These are phyloP conservation scores for Kluyveromyces wickerhamii DNA, from an alignment of 805 yeast genomes.

Conservation along the genomic window DNA sequence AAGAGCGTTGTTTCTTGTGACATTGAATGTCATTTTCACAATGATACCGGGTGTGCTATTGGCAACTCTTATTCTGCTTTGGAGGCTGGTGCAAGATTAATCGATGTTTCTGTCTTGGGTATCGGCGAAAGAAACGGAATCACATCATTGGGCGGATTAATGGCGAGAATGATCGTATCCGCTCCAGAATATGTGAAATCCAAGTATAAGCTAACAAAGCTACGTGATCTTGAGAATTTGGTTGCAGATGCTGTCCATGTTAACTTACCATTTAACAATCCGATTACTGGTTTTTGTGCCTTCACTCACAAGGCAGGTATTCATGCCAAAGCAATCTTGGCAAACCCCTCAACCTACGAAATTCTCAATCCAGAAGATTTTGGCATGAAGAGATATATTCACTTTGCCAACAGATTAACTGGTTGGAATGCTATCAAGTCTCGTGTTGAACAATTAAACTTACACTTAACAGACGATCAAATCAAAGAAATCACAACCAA, in stretches of 20 bases:
- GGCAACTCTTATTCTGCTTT: conserved; percentile 97
- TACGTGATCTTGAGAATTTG: conserved; percentile 89
- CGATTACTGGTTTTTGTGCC: conserved; percentile 98
- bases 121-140: conserved; percentile 99
- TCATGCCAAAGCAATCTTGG: conserved; percentile 97
- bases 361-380: conserved; percentile 91
- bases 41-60: conserved; percentile 98
- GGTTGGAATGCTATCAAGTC: conserved; percentile 99
- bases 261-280: conserved; percentile 95
- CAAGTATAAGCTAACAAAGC: conserved; percentile 90
- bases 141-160: conserved; percentile 92
- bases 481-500: conserved; percentile 90
- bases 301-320: conserved; percentile 99
- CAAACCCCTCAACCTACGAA: conserved; percentile 97
- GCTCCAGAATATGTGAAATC: conserved; percentile 91
- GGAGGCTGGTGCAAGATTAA: conserved; percentile 93
- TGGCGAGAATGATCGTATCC: conserved; percentile 99
- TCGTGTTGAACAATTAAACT: conserved; percentile 93
- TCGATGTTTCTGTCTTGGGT: conserved; percentile 95
- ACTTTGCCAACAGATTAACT: conserved; percentile 93
- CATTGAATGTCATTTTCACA: conserved; percentile 97
- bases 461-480: conserved; percentile 85
- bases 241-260: conserved; percentile 97
- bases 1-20: conserved; percentile 92
- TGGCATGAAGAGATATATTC: conserved; percentile 92